phyloP scores from a whole-genome alignment of 2,329 filamentous ascomycete species.

The Stagonosporopsis tanaceti region DNA sequence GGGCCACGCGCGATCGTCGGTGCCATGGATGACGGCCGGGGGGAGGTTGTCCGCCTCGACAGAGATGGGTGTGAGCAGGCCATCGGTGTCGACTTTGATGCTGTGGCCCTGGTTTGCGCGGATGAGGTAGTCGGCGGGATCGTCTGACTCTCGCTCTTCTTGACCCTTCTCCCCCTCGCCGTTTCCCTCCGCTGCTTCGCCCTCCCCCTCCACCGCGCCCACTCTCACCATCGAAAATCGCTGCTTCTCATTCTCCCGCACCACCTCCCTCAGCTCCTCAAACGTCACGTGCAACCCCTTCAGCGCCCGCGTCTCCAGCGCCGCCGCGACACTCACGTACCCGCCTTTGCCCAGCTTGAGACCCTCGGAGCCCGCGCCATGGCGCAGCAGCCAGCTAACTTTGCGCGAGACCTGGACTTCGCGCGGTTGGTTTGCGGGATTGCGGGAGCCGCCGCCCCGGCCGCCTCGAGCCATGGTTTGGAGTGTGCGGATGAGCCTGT shows the following conservation, averaged over 20 bases:
- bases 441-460: slow-evolving; percentile 47
- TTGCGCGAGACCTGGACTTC: slow-evolving; percentile 59
- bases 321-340: slow-evolving; percentile 66
- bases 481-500: slow-evolving; percentile 8
- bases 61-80: slow-evolving; percentile 72
- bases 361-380: slow-evolving; percentile 68
- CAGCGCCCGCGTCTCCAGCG: slow-evolving; percentile 67
- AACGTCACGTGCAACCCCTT: slow-evolving; percentile 77
- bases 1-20: slow-evolving; percentile 82
- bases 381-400: slow-evolving; percentile 65
- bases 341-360: slow-evolving; percentile 66
- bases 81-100: slow-evolving; percentile 76
- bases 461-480: slow-evolving; percentile 40
- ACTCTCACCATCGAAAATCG: slow-evolving; percentile 80
- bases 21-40: slow-evolving; percentile 80
- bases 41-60: slow-evolving; percentile 66
- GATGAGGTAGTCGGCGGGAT: slow-evolving; percentile 79
- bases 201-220: slow-evolving; percentile 19
- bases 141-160: slow-evolving; percentile 35
- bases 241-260: slow-evolving; percentile 84
- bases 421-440: slow-evolving; percentile 49
- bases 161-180: background rate
- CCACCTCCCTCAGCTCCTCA: slow-evolving; percentile 73
- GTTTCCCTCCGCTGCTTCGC: background rate
- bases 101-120: slow-evolving; percentile 96